These are phyloP conservation scores for Jaltomata sinuosa DNA, from an alignment of 257 asterid species.

Conservation along the genomic window DNA sequence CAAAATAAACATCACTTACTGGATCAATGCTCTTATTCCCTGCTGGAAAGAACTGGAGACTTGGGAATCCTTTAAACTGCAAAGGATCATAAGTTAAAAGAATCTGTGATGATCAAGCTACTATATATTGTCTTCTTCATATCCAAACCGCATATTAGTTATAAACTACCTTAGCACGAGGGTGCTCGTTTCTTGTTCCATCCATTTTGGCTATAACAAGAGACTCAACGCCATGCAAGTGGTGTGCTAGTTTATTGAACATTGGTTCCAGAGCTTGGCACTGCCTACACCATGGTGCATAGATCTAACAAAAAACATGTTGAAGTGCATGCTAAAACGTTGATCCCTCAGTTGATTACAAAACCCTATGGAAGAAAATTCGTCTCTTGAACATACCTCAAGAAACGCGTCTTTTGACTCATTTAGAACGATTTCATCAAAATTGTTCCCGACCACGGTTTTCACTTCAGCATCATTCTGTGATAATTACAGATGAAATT, in stretches of 20 bases:
- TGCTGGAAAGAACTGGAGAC: slow-evolving; percentile 84
- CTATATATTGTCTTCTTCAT: background rate
- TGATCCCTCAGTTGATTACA: background rate
- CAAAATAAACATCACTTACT: slow-evolving; percentile 36
- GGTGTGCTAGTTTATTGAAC: slow-evolving; percentile 79
- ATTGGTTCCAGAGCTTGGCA: slow-evolving; percentile 90
- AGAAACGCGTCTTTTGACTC: slow-evolving; percentile 92
- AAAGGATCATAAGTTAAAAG: background rate
- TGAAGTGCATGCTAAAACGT: background rate
- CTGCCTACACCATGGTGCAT: slow-evolving; percentile 98
- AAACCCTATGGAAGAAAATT: background rate
- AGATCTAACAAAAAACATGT: slow-evolving; percentile 32
- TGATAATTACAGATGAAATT: slow-evolving; percentile 2
- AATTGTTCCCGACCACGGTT: slow-evolving; percentile 33
- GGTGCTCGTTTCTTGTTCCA: slow-evolving; percentile 90
- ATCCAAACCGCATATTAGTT: slow-evolving; percentile 1
- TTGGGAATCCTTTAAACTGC: slow-evolving; percentile 93
- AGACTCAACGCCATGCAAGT: slow-evolving; percentile 57
- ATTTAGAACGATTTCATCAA: slow-evolving; percentile 31
- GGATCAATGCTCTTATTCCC: slow-evolving; percentile 77
- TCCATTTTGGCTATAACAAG: slow-evolving; percentile 78
- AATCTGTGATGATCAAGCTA: background rate
- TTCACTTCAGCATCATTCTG: slow-evolving; percentile 72
- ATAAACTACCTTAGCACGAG: slow-evolving; percentile 53
- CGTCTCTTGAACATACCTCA: slow-evolving; percentile 44